These are phyloP conservation scores for Apophysomyces trapeziformis DNA, from an alignment of 371 early-diverging fungal species.

Conservation along the genomic window DNA sequence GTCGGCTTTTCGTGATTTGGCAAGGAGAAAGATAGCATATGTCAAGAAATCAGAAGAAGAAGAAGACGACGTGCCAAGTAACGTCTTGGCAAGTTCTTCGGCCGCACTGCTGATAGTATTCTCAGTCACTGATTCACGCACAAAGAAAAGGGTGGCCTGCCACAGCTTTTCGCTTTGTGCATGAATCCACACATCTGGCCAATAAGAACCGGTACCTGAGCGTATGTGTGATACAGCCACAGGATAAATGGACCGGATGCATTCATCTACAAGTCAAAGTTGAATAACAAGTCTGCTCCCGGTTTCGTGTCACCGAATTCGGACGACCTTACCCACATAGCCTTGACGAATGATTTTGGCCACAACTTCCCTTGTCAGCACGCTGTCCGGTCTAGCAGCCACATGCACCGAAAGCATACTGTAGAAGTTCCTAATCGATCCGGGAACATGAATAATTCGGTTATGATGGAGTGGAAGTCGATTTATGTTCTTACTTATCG, in stretches of 20 bases:
- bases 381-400: conserved; percentile 10
- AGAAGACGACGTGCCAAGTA: neutral
- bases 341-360: conserved; percentile 40
- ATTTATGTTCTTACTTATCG: conserved; percentile 13
- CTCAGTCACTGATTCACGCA: neutral
- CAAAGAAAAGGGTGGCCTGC: conserved; percentile 8
- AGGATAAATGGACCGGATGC: conserved; percentile 28
- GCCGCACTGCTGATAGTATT: neutral
- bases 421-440: conserved; percentile 11
- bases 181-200: conserved; percentile 5
- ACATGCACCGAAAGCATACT: conserved; percentile 14
- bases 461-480: neutral
- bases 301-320: neutral
- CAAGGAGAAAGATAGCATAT: conserved; percentile 1
- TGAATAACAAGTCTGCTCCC: neutral
- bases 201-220: neutral
- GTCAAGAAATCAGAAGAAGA: neutral
- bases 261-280: conserved; percentile 13
- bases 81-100: conserved; percentile 1
- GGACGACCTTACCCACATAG: conserved; percentile 21
- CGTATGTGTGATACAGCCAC: conserved; percentile 16
- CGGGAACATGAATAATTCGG: neutral
- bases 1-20: neutral
- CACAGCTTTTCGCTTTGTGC: conserved; percentile 2
- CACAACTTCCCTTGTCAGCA: conserved; percentile 20